Conservation (phyloP, 2,329 filamentous ascomycete species). For the Blastomyces parvus region DNA sequence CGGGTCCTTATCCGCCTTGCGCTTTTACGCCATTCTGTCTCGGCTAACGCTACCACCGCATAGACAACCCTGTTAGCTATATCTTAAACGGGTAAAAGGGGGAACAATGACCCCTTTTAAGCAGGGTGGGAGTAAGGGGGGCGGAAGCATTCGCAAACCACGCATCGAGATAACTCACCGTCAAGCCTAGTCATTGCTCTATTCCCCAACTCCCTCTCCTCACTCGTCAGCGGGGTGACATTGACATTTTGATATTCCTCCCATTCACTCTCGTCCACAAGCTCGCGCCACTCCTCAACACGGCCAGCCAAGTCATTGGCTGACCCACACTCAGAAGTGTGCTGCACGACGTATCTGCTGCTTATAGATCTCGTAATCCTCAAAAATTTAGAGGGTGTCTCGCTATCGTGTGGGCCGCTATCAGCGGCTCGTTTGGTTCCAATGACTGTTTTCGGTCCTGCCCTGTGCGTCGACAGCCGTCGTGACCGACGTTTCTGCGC, state of each 20-base stretch:
- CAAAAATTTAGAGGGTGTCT: not conserved
- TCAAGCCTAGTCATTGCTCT: not conserved
- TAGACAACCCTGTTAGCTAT: not conserved
- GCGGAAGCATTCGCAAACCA: not conserved
- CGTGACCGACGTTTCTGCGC: not conserved
- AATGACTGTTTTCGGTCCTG: not conserved
- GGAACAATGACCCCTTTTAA: not conserved
- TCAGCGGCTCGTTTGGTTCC: not conserved
- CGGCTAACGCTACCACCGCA: not conserved
- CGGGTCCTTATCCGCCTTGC: not conserved
- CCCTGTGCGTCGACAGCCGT: not conserved
- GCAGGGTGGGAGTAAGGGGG: not conserved
- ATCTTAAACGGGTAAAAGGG: not conserved
- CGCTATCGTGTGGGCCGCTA: not conserved
- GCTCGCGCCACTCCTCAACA: not conserved
- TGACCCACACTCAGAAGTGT: not conserved
- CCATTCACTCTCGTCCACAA: not conserved
- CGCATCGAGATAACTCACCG: not conserved
- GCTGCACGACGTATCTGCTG: not conserved
- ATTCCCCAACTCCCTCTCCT: not conserved
- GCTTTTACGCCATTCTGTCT: not conserved
- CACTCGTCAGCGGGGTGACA: not conserved
- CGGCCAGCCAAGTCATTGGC: not conserved
- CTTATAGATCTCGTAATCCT: not conserved
- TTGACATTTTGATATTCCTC: not conserved